Percentiles rank a stretch among this genome's conserved stretches.
These are phyloP conservation scores for Salmacisia buchloeana DNA, from an alignment of 1,284 basidiomycete genomes.

Conservation along the genomic window DNA sequence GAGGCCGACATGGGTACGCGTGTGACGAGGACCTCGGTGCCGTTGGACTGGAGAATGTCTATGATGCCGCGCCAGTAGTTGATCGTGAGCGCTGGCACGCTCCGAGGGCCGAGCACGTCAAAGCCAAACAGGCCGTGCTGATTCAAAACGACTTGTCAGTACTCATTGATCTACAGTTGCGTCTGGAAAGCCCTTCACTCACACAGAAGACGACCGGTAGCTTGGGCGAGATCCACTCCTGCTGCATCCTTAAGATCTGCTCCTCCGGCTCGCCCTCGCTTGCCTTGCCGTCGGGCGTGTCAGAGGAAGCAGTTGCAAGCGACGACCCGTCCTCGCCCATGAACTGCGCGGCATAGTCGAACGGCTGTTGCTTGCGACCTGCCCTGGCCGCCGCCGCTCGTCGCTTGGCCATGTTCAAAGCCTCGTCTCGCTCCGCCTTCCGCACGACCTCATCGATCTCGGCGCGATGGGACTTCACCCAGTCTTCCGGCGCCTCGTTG, in stretches of 20 bases:
- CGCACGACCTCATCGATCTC: conserved; percentile 6
- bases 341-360: not conserved
- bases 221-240: conserved; percentile 12
- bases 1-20: conserved; percentile 68
- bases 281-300: not conserved
- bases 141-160: not conserved
- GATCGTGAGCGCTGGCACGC: conserved; percentile 74
- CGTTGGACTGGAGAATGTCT: conserved; percentile 79
- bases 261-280: conserved; percentile 7
- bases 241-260: conserved; percentile 13
- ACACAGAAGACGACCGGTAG: conserved; percentile 17
- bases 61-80: conserved; percentile 91
- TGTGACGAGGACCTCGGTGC: conserved; percentile 82
- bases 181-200: not conserved
- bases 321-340: not conserved
- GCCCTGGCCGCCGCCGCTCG: not conserved
- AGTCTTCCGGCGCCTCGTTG: not conserved
- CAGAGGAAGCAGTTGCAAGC: not conserved
- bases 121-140: conserved; percentile 35
- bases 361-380: not conserved
- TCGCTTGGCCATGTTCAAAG: conserved; percentile 5
- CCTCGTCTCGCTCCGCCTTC: not conserved
- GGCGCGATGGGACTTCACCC: conserved; percentile 3
- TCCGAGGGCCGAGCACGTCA: conserved; percentile 49
- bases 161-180: not conserved